Evolutionary conservation across 495 filamentous ascomycete genomes (phyloP).

Genomic region (Lindgomyces ingoldianus): DNA sequence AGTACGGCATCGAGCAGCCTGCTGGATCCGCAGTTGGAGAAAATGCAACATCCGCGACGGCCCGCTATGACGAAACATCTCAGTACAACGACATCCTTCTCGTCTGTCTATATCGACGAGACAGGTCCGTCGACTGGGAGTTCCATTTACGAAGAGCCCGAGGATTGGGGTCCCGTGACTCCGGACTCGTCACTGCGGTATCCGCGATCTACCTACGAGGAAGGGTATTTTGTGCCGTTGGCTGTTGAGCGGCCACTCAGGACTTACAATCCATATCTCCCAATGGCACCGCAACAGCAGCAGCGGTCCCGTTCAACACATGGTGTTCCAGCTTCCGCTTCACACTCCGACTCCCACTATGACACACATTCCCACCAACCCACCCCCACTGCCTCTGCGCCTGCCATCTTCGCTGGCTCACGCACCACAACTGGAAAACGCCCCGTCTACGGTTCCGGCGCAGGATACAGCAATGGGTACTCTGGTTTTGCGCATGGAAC

Average conservation of each 20-base stretch:
- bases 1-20: constrained; percentile 17
- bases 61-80: constrained; percentile 2
- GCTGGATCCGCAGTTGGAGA: constrained; percentile 35
- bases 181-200: constrained; percentile 23
- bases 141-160: constrained; percentile 12
- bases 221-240: background rate
- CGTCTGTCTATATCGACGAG: constrained; percentile 34
- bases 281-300: too few species aligned
- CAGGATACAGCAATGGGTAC: background rate
- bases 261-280: background rate
- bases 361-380: background rate
- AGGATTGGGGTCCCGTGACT: constrained; percentile 25
- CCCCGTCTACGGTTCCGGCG: background rate
- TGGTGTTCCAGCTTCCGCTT: too few species aligned
- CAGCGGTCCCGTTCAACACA: too few species aligned
- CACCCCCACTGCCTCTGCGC: background rate
- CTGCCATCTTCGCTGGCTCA: background rate
- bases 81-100: constrained; percentile 32
- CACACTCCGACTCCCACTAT: background rate
- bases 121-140: background rate
- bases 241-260: background rate
- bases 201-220: constrained; percentile 5
- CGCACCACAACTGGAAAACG: background rate
- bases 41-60: constrained; percentile 37
- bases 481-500: background rate